Conservation (phyloP, 2,329 filamentous ascomycete genomes). For the Scedosporium dehoogii region DNA sequence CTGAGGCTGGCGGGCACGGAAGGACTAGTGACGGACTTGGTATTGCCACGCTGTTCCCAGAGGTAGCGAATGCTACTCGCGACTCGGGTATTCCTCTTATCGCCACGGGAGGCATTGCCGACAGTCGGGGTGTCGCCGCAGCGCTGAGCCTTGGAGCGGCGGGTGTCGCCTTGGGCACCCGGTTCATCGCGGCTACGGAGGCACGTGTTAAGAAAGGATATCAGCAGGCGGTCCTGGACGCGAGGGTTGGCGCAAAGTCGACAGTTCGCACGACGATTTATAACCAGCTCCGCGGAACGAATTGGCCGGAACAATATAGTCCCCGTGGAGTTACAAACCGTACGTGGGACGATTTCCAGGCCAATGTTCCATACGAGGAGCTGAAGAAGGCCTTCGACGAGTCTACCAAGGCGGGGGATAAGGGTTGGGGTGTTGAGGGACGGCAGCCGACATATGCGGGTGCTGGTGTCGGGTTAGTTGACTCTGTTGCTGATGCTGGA, state of each 20-base stretch:
- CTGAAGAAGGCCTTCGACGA: conserved; percentile 32
- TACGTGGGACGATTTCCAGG: conserved; percentile 25
- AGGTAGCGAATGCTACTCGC: conserved; percentile 29
- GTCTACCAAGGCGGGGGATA: conserved; percentile 26
- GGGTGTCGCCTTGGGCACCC: conserved; percentile 52
- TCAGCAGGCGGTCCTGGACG: conserved; percentile 29
- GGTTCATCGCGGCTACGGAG: conserved; percentile 43
- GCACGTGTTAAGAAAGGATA: conserved; percentile 29
- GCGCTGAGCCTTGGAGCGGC: conserved; percentile 39
- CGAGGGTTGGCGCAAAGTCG: conserved; percentile 25
- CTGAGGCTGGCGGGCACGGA: conserved; percentile 45
- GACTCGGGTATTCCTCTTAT: conserved; percentile 28
- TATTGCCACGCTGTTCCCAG: conserved; percentile 38
- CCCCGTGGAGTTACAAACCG: conserved; percentile 28
- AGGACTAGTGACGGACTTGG: conserved; percentile 31
- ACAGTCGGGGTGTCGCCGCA: conserved; percentile 43
- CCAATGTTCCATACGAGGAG: conserved; percentile 30
- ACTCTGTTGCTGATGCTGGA: conserved; percentile 25
- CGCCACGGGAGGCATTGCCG: conserved; percentile 44
- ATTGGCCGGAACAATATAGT: conserved; percentile 30
- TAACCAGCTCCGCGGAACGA: conserved; percentile 32
- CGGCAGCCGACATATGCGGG: conserved; percentile 41
- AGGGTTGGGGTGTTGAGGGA: conserved; percentile 36
- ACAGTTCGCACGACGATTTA: conserved; percentile 33
- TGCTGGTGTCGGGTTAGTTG: conserved; percentile 32